Evolutionary conservation across 1,284 basidiomycete genomes (phyloP).

Genomic region (Abortiporus biennis): DNA sequence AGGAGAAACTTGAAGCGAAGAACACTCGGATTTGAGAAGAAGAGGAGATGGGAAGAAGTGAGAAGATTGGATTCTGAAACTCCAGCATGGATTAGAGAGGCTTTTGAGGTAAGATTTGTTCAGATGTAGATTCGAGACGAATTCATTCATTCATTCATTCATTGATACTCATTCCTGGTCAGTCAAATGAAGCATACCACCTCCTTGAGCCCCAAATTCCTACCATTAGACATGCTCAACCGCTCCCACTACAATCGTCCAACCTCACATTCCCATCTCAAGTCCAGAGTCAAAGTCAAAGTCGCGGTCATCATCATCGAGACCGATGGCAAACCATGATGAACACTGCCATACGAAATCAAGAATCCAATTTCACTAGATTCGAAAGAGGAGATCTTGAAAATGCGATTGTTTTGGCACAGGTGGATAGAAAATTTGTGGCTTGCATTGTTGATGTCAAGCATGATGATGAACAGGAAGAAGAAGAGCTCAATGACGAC

Average conservation of each 20-base stretch:
- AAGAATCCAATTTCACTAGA: not conserved
- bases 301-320: not conserved
- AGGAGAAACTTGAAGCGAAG: too few relatives aligned
- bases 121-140: conserved; percentile 2
- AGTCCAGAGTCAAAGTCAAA: not conserved
- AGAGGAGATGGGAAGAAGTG: not conserved
- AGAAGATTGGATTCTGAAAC: conserved; percentile 4
- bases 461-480: conserved; percentile 8
- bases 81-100: conserved; percentile 49
- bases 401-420: conserved; percentile 59
- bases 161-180: too few relatives aligned
- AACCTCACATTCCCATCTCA: not conserved
- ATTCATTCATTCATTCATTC: not conserved
- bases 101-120: conserved; percentile 35
- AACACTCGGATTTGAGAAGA: too few relatives aligned
- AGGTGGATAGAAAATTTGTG: conserved; percentile 89
- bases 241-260: not conserved
- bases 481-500: conserved; percentile 3
- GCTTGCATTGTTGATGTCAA: conserved; percentile 46
- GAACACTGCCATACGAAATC: not conserved
- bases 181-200: conserved; percentile 49
- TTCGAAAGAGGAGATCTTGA: conserved; percentile 27
- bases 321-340: not conserved
- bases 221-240: too few relatives aligned
- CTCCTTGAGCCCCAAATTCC: conserved; percentile 41